Conservation (phyloP, 495 filamentous ascomycete species). For the Copromyces sp. region DNA sequence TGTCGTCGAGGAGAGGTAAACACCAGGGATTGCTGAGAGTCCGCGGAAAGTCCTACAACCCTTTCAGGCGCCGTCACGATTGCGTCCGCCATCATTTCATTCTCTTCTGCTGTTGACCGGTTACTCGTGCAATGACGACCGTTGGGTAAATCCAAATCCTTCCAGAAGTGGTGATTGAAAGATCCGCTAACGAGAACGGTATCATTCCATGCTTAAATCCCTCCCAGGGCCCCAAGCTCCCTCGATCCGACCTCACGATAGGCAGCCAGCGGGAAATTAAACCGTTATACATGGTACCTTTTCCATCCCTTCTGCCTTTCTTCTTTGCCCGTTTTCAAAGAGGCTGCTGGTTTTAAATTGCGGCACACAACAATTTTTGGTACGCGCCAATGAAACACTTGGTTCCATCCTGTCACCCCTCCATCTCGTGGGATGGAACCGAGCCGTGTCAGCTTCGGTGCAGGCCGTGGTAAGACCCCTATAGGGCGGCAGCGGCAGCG, state of each 20-base stretch:
- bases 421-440: background rate
- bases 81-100: background rate
- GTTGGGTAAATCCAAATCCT: background rate
- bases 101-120: background rate
- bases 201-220: background rate
- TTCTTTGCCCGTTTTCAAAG: background rate
- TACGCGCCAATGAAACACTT: background rate
- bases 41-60: background rate
- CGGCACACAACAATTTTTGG: background rate
- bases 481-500: background rate
- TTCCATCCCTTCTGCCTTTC: background rate
- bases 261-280: background rate
- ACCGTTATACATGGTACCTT: background rate
- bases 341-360: background rate
- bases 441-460: background rate
- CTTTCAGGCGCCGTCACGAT: background rate
- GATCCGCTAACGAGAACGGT: background rate
- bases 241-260: background rate
- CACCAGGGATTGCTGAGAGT: background rate
- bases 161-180: background rate
- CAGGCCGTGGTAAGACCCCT: background rate
- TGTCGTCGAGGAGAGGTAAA: background rate
- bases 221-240: background rate
- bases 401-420: background rate
- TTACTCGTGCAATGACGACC: background rate